phyloP scores from a whole-genome alignment of 2,329 filamentous ascomycete genomes.

The Epichloe elymi region DNA sequence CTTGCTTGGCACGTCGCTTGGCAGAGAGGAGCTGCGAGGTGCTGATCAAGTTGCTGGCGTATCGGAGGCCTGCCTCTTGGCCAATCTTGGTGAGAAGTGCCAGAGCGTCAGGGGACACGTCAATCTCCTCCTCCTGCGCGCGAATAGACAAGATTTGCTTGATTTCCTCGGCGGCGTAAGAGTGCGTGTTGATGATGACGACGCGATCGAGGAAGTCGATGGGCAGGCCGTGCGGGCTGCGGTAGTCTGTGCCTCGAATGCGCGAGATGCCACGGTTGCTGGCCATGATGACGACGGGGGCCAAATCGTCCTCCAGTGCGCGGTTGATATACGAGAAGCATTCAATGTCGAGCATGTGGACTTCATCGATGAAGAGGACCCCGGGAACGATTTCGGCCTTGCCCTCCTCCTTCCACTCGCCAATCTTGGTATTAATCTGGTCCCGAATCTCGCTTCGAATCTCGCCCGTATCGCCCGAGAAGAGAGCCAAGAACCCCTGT shows the following conservation, averaged over 20 bases:
- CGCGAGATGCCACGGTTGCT: constrained; percentile 87
- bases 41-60: constrained; percentile 96
- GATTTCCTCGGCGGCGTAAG: constrained; percentile 74
- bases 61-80: constrained; percentile 79
- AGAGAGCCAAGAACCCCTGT: constrained; percentile 94
- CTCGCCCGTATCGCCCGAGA: constrained; percentile 95
- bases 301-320: constrained; percentile 84
- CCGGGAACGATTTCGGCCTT: constrained; percentile 97
- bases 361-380: constrained; percentile 95
- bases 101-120: constrained; percentile 75
- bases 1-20: constrained; percentile 75
- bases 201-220: constrained; percentile 93
- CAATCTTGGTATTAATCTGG: constrained; percentile 98
- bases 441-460: constrained; percentile 94
- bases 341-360: constrained; percentile 99
- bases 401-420: constrained; percentile 98
- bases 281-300: constrained; percentile 98
- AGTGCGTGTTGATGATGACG: constrained; percentile 87
- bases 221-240: constrained; percentile 82
- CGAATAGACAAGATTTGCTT: constrained; percentile 85
- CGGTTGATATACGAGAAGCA: constrained; percentile 99
- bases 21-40: constrained; percentile 78
- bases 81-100: constrained; percentile 93
- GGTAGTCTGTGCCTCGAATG: constrained; percentile 88
- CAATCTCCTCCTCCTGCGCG: constrained; percentile 91